Evolutionary conservation across 306 rosid genomes (phyloP), one percentile per base, ranked within the genome.

Genomic region (Dryas octopetala): DNA sequence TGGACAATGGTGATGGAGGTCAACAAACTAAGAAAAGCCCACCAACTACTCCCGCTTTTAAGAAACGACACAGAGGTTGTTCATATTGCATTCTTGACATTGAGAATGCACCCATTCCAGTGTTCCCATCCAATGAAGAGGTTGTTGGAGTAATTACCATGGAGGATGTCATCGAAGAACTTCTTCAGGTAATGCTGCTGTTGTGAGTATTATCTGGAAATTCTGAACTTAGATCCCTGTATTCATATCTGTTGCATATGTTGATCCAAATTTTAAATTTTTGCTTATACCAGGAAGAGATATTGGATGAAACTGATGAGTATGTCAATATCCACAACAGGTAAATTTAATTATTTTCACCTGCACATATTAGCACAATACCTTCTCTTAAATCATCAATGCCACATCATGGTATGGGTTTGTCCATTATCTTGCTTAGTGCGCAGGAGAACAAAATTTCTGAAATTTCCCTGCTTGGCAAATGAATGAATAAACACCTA

Each of bases 151-250:
- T 95, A 74, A 95, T 95, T 78, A 69, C 92, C 43, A 95, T 95
- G 99, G 99, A 95, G 87, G 99, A 95, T 86, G 99, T 95, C 74
- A 95, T 95, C 26, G 99, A 95, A 89, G 99, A 95, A 83, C 99
- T 95, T 83, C 99, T 95, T 84, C 99, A 95, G 99, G 99, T 95
- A 78, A 69, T 70, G 62, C 40, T 78, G 43, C 28, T 10, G 12
- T 16, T 11, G 16, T 4, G 2, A 47, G 44, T 76, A 66, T 32
- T 58, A 58, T 59, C 43, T 28, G 40, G 41, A 76, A 77, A 47
- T 32, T 32, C 38, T 1, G 3, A 32, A 32, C 0, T 74, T 55
- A 53, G 61, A 70, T 46, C 64, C 51, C 79, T 32, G 6, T 63
- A 45, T 58, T 47, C 8, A 23, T 46, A 73, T 7, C 28, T 15